Percentiles rank a stretch among this genome's conserved stretches.
Evolutionary conservation across 768 basidiomycete genomes (phyloP).

Genomic region (Phanerodontia chrysosporium): DNA sequence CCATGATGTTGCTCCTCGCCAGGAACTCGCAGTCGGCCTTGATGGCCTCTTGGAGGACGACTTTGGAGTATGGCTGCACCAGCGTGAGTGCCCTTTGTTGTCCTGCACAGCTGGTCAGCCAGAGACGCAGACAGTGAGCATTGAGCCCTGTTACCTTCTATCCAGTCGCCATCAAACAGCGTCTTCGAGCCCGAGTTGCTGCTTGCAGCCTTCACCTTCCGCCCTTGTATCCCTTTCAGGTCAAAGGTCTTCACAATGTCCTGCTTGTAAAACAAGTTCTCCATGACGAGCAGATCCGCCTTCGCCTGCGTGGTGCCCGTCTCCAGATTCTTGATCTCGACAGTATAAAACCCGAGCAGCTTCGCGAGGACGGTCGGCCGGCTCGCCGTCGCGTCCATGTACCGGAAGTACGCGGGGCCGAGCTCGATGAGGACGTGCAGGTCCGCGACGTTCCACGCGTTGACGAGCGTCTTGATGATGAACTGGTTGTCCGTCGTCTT

Average conservation of each 20-base stretch:
- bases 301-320: conserved; percentile 60
- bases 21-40: conserved; percentile 71
- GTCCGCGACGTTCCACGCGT: conserved; percentile 85
- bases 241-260: conserved; percentile 71
- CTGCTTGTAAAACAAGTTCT: conserved; percentile 74
- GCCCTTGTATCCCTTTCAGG: conserved; percentile 77
- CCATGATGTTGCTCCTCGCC: conserved; percentile 76
- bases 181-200: conserved; percentile 42
- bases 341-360: conserved; percentile 76
- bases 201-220: conserved; percentile 54
- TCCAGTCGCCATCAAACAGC: conserved; percentile 81
- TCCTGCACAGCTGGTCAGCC: conserved; percentile 30
- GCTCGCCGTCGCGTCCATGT: conserved; percentile 66
- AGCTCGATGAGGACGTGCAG: conserved; percentile 79
- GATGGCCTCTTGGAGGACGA: conserved; percentile 66
- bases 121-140: not conserved
- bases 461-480: conserved; percentile 82
- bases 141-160: conserved; percentile 50
- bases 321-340: conserved; percentile 72
- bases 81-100: conserved; percentile 64
- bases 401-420: conserved; percentile 74
- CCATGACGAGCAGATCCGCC: conserved; percentile 79
- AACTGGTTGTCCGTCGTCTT: conserved; percentile 74
- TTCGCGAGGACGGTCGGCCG: conserved; percentile 72
- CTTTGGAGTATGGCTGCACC: conserved; percentile 68